phyloP scores from a whole-genome alignment of 768 basidiomycete species.

The Mycena rosella region DNA sequence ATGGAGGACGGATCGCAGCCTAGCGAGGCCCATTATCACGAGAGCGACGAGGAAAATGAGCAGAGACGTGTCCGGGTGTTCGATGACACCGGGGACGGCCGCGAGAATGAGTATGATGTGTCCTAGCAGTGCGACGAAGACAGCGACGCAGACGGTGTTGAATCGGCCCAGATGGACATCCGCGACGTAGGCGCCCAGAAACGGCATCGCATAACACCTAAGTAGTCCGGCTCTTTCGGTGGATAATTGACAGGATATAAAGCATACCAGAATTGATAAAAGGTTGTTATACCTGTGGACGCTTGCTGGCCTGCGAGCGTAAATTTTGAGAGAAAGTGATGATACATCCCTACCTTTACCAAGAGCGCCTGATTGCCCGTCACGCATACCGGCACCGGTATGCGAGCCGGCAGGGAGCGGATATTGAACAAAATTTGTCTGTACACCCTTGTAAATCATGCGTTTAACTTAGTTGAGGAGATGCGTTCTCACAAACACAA shows the following conservation, averaged over 20 bases:
- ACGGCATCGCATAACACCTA: conserved; percentile 76
- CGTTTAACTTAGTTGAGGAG: not conserved
- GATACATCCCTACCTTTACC: conserved; percentile 50
- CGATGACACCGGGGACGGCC: conserved; percentile 72
- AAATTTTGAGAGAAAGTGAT: not conserved
- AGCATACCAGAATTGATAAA: conserved; percentile 75
- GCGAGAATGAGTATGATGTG: conserved; percentile 27
- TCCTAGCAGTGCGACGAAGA: conserved; percentile 65
- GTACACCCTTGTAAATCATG: not conserved
- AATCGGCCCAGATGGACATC: conserved; percentile 81
- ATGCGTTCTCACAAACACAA: conserved; percentile 25
- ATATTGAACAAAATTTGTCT: conserved; percentile 82
- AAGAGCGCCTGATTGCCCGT: conserved; percentile 77
- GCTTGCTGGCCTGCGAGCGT: conserved; percentile 64
- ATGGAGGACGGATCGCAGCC: conserved; percentile 10
- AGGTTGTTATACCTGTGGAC: conserved; percentile 78
- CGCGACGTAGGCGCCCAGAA: conserved; percentile 79
- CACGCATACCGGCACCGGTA: conserved; percentile 70
- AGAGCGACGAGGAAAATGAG: conserved; percentile 71
- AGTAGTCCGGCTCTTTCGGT: conserved; percentile 20
- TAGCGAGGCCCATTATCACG: conserved; percentile 67
- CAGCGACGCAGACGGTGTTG: conserved; percentile 77
- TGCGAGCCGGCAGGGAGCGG: conserved; percentile 73
- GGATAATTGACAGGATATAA: too few species aligned
- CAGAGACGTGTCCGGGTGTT: conserved; percentile 58